Evolutionary conservation across 345 rosid genomes (phyloP).

Genomic region (Gynandropsis gynandra): DNA sequence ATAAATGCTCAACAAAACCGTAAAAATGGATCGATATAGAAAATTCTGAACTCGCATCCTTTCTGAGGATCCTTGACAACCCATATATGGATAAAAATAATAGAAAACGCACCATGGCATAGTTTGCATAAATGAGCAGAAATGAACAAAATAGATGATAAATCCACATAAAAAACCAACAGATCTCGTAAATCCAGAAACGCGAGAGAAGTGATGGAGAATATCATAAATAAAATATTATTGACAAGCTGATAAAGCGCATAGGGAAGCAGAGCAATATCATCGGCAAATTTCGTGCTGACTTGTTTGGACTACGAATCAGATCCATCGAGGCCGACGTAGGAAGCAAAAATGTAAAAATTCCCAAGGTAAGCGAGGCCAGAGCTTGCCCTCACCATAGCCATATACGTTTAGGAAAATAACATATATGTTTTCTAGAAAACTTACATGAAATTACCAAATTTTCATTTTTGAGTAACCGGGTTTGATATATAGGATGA

Average conservation of each 20-base stretch:
- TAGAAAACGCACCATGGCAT: conserved; percentile 3
- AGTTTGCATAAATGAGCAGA: conserved; percentile 6
- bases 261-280: conserved; percentile 77
- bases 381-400: conserved; percentile 86
- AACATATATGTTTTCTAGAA: too few species aligned
- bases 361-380: conserved; percentile 95
- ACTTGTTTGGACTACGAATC: conserved; percentile 41
- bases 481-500: too few species aligned
- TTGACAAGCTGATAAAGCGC: conserved; percentile 81
- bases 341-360: conserved; percentile 85
- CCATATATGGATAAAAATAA: conserved; percentile 8
- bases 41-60: neutral
- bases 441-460: too few species aligned
- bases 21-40: conserved; percentile 18
- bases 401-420: too few species aligned
- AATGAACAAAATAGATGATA: conserved; percentile 8
- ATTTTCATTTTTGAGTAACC: too few species aligned
- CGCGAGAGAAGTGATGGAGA: neutral
- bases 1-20: neutral
- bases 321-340: conserved; percentile 89
- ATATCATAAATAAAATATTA: conserved; percentile 13
- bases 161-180: neutral
- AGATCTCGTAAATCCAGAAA: conserved; percentile 22
- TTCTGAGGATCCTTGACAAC: neutral
- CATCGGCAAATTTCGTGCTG: conserved; percentile 68